Conservation (phyloP, 169 alveolate genomes). For the Eimeria zaria region DNA sequence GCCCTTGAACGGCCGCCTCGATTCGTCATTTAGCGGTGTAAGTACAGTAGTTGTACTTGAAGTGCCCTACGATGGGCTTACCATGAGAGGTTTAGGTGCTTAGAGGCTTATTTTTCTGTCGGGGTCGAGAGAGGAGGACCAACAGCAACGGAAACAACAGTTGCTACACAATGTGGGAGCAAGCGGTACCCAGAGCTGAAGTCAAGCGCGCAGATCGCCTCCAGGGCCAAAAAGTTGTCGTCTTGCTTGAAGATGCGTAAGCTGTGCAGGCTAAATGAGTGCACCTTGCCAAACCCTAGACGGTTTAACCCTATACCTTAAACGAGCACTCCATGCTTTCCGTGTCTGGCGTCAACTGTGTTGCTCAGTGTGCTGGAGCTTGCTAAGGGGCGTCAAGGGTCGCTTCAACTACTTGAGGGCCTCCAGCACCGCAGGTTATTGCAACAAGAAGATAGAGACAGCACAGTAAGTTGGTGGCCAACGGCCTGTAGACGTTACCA, state of each 20-base stretch:
- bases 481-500: not conserved
- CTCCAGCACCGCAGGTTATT: slow-evolving; percentile 71
- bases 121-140: not conserved
- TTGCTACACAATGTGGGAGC: not conserved
- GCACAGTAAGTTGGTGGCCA: slow-evolving; percentile 11
- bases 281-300: not conserved
- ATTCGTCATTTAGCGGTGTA: too few species aligned
- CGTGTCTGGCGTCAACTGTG: not conserved
- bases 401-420: slow-evolving; percentile 77
- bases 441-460: slow-evolving; percentile 28
- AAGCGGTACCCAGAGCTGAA: slow-evolving; percentile 46
- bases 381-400: slow-evolving; percentile 59
- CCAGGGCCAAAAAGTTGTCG: slow-evolving; percentile 70
- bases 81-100: not conserved
- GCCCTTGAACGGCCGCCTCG: too few species aligned
- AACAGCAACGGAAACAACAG: not conserved
- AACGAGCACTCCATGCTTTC: not conserved
- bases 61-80: not conserved
- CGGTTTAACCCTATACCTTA: not conserved
- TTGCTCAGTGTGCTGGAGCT: slow-evolving; percentile 63
- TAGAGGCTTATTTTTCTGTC: not conserved
- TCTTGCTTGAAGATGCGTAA: slow-evolving; percentile 81
- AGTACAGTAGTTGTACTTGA: not conserved
- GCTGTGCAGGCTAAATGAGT: not conserved
- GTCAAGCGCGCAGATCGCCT: slow-evolving; percentile 73